phyloP scores from a whole-genome alignment of 169 alveolate genomes.

The Nephromyces sp. region DNA sequence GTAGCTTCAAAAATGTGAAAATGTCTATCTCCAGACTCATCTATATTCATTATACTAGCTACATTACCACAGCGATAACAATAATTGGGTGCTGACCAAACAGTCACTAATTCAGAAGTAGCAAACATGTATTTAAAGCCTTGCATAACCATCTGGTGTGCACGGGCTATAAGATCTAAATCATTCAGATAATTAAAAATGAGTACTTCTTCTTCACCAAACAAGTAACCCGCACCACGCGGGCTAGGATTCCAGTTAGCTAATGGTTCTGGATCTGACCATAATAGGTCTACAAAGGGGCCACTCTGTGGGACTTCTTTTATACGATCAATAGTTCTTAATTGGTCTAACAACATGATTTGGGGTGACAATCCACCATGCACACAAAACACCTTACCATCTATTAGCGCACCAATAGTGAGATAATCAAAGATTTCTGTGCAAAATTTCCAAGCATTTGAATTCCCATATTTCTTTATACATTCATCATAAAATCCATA shows the following conservation, averaged over 20 bases:
- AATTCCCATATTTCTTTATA: slow-evolving; percentile 87
- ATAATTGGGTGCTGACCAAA: slow-evolving; percentile 91
- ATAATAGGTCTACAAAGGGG: slow-evolving; percentile 83
- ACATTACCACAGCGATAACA: slow-evolving; percentile 84
- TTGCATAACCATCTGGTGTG: slow-evolving; percentile 77
- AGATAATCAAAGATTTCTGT: slow-evolving; percentile 91
- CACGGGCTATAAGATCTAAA: slow-evolving; percentile 83
- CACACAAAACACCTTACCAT: slow-evolving; percentile 83
- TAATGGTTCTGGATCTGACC: slow-evolving; percentile 93
- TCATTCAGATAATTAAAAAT: slow-evolving; percentile 81
- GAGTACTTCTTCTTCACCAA: slow-evolving; percentile 78
- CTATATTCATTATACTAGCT: slow-evolving; percentile 39
- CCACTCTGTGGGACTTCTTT: slow-evolving; percentile 93
- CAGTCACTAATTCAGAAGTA: slow-evolving; percentile 41
- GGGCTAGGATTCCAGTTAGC: slow-evolving; percentile 85
- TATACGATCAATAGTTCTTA: slow-evolving; percentile 40
- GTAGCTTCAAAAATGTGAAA: slow-evolving; percentile 3
- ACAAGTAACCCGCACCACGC: slow-evolving; percentile 94
- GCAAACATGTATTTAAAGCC: neutral
- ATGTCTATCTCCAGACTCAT: neutral
- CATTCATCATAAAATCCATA: slow-evolving; percentile 97
- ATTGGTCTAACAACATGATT: slow-evolving; percentile 81
- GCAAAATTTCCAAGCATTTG: slow-evolving; percentile 89
- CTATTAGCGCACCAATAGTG: slow-evolving; percentile 88
- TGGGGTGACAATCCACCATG: slow-evolving; percentile 97